These are phyloP conservation scores for Pythium sukuiense DNA, from an alignment of 352 stramenopile genomes.

Conservation along the genomic window DNA sequence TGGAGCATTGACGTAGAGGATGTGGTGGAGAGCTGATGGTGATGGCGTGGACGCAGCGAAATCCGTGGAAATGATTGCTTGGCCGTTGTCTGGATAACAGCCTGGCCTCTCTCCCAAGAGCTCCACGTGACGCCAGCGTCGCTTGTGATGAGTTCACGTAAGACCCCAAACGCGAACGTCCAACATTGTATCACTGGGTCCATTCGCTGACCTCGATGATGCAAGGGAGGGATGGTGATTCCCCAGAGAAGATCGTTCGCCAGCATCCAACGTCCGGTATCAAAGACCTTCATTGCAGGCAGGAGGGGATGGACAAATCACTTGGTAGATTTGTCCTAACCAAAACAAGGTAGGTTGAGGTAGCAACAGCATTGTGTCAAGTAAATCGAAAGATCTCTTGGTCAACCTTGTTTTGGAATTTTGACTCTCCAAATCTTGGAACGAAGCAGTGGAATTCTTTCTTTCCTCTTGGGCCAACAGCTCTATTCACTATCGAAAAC, in stretches of 20 bases:
- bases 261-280: neutral
- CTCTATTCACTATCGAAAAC: neutral
- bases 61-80: too few relatives aligned
- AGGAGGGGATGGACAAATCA: neutral
- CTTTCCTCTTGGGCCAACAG: neutral
- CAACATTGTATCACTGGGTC: too few relatives aligned
- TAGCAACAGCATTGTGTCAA: neutral
- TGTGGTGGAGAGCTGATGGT: neutral
- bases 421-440: conserved; percentile 12
- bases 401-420: conserved; percentile 12
- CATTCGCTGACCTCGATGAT: too few relatives aligned
- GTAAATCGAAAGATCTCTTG: neutral
- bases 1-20: too few relatives aligned
- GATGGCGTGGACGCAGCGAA: too few relatives aligned
- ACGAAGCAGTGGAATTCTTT: conserved; percentile 8
- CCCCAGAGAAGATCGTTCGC: too few relatives aligned
- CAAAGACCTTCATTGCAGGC: conserved; percentile 11
- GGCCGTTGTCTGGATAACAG: too few relatives aligned
- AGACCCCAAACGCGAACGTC: too few relatives aligned
- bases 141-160: too few relatives aligned
- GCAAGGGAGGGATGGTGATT: too few relatives aligned
- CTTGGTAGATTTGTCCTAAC: neutral
- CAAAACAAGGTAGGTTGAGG: conserved; percentile 19
- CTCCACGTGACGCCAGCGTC: too few relatives aligned
- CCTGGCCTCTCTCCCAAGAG: too few relatives aligned